Percentiles rank a stretch among this genome's conserved stretches.
Evolutionary conservation across 2,329 filamentous ascomycete genomes (phyloP).

Genomic region (Botrytis elliptica): DNA sequence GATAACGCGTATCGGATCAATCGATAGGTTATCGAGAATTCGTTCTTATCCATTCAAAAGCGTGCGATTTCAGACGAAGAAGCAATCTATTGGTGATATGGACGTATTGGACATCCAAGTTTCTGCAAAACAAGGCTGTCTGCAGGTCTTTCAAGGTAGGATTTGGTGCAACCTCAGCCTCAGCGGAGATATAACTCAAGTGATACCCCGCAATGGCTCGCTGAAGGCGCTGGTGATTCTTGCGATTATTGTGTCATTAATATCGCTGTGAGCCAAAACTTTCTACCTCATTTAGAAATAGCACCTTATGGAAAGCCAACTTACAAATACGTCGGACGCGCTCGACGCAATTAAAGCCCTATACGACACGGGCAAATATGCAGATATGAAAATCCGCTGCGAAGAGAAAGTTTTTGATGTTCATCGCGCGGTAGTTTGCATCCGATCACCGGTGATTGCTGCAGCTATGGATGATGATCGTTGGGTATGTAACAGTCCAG

Average conservation of each 20-base stretch:
- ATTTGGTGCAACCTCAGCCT: not conserved
- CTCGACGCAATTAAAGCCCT: constrained; percentile 11
- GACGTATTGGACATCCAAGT: not conserved
- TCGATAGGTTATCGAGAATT: not conserved
- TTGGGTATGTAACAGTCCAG: constrained; percentile 19
- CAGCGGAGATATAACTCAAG: not conserved
- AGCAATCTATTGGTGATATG: not conserved
- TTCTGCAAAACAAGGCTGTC: not conserved
- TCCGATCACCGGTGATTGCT: constrained; percentile 30
- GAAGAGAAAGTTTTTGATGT: constrained; percentile 23
- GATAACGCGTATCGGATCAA: not conserved
- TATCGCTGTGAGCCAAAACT: not conserved
- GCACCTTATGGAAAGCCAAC: no score
- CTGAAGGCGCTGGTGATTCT: not conserved
- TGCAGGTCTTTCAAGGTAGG: not conserved
- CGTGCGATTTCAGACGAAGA: not conserved
- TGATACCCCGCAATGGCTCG: not conserved
- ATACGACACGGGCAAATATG: constrained; percentile 23
- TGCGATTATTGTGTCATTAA: not conserved
- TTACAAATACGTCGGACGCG: not conserved
- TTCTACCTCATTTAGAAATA: not conserved
- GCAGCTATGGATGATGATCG: constrained; percentile 25
- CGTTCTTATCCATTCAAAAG: not conserved
- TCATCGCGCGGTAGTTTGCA: constrained; percentile 28
- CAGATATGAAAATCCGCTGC: constrained; percentile 30